A percentile compares a stretch with the other conserved stretches of the same genome.
Conservation (phyloP, 768 basidiomycete species). For the Amanita pseudoporphyria region DNA sequence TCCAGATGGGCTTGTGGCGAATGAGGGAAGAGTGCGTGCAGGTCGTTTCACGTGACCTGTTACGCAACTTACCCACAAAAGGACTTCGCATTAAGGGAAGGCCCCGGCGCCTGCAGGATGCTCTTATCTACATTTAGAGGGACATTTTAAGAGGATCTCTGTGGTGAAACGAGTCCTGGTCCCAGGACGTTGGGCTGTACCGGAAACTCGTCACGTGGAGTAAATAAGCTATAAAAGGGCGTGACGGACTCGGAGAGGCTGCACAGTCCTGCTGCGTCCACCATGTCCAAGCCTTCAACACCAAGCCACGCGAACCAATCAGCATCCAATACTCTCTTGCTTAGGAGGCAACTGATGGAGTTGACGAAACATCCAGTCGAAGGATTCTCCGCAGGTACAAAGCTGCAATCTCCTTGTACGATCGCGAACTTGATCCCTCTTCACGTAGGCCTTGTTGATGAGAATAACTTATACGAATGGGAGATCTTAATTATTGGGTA, state of each 20-base stretch:
- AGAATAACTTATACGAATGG: conserved; percentile 94
- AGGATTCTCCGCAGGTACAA: conserved; percentile 86
- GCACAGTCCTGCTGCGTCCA: background rate
- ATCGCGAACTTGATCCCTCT: conserved; percentile 20
- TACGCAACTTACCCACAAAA: background rate
- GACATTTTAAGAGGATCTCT: background rate
- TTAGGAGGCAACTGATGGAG: conserved; percentile 73
- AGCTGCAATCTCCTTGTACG: conserved; percentile 17
- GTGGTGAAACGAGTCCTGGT: background rate
- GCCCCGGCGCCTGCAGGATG: no score
- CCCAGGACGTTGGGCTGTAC: background rate
- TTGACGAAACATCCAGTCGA: conserved; percentile 91
- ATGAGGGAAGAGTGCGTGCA: background rate
- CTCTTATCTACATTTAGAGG: no score
- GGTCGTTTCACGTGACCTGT: background rate
- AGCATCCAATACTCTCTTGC: conserved; percentile 48
- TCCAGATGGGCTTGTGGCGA: no score
- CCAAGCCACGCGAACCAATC: conserved; percentile 16
- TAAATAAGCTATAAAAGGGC: conserved; percentile 12
- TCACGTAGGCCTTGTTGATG: conserved; percentile 77
- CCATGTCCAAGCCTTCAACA: conserved; percentile 35
- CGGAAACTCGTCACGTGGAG: conserved; percentile 2
- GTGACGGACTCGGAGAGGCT: background rate
- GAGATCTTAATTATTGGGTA: conserved; percentile 93
- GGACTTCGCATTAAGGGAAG: no score